A percentile compares a stretch with the other conserved stretches of the same genome.
Conservation (phyloP, 2,329 filamentous ascomycete species). For the Fusarium odoratissimum region DNA sequence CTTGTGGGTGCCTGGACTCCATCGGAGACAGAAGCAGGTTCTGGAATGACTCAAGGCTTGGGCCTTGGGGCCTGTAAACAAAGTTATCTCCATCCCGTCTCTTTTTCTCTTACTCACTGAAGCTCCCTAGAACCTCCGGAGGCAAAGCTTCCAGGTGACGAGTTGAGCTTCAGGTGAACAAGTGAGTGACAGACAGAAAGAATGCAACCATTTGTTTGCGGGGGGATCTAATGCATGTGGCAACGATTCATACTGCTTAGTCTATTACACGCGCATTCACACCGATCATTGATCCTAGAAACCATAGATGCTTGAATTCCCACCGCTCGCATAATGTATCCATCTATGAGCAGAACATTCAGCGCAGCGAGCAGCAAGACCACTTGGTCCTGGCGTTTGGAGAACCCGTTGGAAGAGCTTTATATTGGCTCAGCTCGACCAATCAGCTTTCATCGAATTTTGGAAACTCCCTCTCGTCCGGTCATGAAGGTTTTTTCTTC, state of each 20-base stretch:
- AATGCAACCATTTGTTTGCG: constrained; percentile 2
- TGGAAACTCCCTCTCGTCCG: constrained; percentile 25
- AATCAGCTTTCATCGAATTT: constrained; percentile 35
- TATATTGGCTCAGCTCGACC: constrained; percentile 15
- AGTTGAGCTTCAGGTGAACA: constrained; percentile 18
- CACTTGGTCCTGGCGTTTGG: constrained; percentile 20
- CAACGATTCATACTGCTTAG: constrained; percentile 28
- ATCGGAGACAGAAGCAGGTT: constrained; percentile 31
- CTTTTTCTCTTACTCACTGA: constrained; percentile 34
- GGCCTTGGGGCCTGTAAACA: constrained; percentile 3
- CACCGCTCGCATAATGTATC: constrained; percentile 27
- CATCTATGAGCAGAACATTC: constrained; percentile 26
- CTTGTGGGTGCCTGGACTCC: constrained; percentile 30
- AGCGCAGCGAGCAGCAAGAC: constrained; percentile 18
- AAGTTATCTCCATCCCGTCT: constrained; percentile 20
- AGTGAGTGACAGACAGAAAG: neutral
- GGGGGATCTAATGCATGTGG: constrained; percentile 29
- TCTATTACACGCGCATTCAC: constrained; percentile 33
- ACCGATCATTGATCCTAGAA: constrained; percentile 32
- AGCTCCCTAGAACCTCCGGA: constrained; percentile 31
- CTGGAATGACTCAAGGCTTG: constrained; percentile 45
- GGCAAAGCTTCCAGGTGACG: constrained; percentile 5
- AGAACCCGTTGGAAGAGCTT: constrained; percentile 35
- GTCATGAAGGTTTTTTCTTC: constrained; percentile 18
- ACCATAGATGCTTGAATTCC: constrained; percentile 14